These are phyloP conservation scores for Hysterium pulicare DNA, from an alignment of 2,329 filamentous ascomycete species.

Conservation along the genomic window DNA sequence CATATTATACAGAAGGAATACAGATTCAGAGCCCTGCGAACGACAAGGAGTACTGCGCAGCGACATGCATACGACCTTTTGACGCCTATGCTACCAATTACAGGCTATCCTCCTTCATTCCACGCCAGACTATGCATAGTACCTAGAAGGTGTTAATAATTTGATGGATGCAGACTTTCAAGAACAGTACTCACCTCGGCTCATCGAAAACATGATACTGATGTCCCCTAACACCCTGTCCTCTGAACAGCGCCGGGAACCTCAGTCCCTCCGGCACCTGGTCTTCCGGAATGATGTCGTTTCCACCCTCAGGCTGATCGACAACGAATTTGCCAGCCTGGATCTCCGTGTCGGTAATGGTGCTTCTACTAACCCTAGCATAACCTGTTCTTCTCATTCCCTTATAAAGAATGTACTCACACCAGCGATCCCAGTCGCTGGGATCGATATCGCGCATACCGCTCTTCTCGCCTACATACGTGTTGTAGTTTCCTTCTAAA, in stretches of 20 bases:
- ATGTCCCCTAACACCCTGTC: constrained; percentile 83
- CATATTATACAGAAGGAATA: too few relatives aligned
- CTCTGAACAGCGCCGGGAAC: constrained; percentile 82
- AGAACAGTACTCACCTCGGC: constrained; percentile 29
- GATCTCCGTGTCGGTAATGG: constrained; percentile 95
- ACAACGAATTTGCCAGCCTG: constrained; percentile 94
- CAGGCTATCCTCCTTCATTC: too few relatives aligned
- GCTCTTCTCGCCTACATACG: constrained; percentile 78
- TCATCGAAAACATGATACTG: constrained; percentile 93
- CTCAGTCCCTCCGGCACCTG: constrained; percentile 73
- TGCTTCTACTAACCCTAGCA: constrained; percentile 80
- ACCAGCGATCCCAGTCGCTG: constrained; percentile 95
- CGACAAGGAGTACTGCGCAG: too few relatives aligned
- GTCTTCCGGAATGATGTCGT: constrained; percentile 66
- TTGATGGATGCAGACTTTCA: too few relatives aligned
- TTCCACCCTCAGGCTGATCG: constrained; percentile 63
- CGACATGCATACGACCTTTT: too few relatives aligned
- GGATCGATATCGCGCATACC: constrained; percentile 96
- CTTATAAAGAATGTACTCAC: constrained; percentile 98
- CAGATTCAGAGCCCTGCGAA: too few relatives aligned
- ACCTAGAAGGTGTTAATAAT: too few relatives aligned
- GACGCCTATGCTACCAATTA: too few relatives aligned
- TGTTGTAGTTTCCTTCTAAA: constrained; percentile 92
- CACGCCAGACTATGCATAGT: too few relatives aligned
- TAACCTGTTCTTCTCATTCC: constrained; percentile 81